Base-by-base conservation (phyloP, 148 eudicot genomes). In the Fagopyrum tataricum region DNA sequence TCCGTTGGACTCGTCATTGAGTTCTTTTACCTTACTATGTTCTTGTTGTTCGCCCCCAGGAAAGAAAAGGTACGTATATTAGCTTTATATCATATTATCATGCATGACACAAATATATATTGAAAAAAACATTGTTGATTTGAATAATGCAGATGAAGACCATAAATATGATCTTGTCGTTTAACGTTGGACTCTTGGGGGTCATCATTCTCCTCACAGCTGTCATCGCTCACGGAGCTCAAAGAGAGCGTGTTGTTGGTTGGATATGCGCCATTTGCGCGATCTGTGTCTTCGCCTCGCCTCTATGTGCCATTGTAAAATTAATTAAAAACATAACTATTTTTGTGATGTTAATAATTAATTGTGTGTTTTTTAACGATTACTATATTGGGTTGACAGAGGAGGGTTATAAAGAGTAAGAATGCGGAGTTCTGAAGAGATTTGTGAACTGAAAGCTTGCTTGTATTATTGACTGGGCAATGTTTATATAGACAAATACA, bases 241-340 rank as follows among this genome's bases (percentile, higher is more conserved):
- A 72, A 67, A 80, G 88, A 55, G 79, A 82, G 31, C 44, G 44
- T 17, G 72, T 87, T 46, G 80, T 91, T 24, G 97, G 97, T 58
- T 87, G 91, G 91, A 71, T 89, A 37, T 77, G 84, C 77, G 86
- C 87, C 44, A 72, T 78, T 20, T 79, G 89, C 66, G 81, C 90
- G 0, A 68, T 86, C 8, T 61, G 74, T 67, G 93, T 89, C 46
- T 91, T 85, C 51, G 88, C 74, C 15, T 89, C 97, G 14, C 97
- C 93, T 10, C 79, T 91, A 7, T 81, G 87, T 79, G 83, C 89
- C 40, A 79, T 89, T 86, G 93, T 91, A 55, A 14, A 4, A 4
- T 4, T 7, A n/a, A n/a, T n/a, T n/a, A n/a, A n/a, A n/a, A n/a
- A n/a, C n/a, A n/a, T n/a, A n/a, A n/a, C n/a, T n/a, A n/a, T n/a